These are phyloP conservation scores for Pseudonitzschia multiseries DNA, from an alignment of 108 stramenopile genomes.

Conservation along the genomic window DNA sequence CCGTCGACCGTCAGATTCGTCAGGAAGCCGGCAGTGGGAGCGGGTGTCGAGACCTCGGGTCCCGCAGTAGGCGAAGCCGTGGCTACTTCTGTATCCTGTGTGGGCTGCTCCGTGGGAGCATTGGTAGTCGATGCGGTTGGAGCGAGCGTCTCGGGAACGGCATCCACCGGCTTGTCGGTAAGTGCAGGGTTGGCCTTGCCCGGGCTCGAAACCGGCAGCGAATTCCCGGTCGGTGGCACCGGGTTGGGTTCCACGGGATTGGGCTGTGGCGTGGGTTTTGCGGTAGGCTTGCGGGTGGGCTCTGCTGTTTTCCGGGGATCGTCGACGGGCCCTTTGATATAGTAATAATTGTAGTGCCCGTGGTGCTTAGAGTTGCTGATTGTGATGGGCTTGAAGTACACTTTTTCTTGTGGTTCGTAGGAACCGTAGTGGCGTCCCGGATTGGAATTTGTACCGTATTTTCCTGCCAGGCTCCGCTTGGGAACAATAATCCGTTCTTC, in stretches of 20 bases:
- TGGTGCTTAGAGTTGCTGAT: background rate
- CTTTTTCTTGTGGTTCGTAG: too few species aligned
- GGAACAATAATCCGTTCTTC: background rate
- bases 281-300: background rate
- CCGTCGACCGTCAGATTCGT: background rate
- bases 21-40: background rate
- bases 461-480: background rate
- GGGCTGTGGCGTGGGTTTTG: too few species aligned
- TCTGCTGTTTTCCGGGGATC: background rate
- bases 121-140: background rate
- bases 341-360: background rate
- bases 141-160: background rate
- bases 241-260: background rate
- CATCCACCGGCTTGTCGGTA: background rate
- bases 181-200: background rate
- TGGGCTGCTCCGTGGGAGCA: too few species aligned
- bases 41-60: background rate
- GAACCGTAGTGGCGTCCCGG: too few species aligned
- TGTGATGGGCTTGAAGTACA: background rate
- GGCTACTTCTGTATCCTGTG: too few species aligned
- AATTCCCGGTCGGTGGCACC: background rate
- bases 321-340: background rate
- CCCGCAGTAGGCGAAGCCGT: background rate
- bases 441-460: background rate
- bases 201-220: background rate